A percentile compares a stretch with the other conserved stretches of the same genome.
Evolutionary conservation across 371 early-diverging fungal genomes (phyloP).

Genomic region (Coemansia sp.): DNA sequence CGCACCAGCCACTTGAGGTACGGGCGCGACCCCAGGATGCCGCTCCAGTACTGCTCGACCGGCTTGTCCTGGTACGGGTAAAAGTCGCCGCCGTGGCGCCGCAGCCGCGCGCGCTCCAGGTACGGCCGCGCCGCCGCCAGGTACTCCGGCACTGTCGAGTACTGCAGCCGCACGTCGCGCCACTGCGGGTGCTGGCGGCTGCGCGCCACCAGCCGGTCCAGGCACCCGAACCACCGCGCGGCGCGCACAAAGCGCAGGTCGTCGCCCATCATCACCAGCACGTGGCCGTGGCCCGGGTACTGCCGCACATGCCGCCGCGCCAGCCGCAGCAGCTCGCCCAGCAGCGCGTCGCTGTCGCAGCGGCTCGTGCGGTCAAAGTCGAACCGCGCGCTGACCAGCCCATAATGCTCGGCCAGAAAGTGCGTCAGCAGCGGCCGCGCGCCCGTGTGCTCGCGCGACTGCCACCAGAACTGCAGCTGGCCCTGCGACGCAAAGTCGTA

Average conservation of each 20-base stretch:
- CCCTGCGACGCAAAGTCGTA: constrained; percentile 16
- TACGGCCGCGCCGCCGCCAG: constrained; percentile 17
- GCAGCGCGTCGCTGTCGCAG: constrained; percentile 29
- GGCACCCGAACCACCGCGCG: constrained; percentile 35
- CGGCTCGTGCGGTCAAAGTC: constrained; percentile 39
- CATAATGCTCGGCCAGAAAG: constrained; percentile 46
- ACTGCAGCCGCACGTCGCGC: constrained; percentile 27
- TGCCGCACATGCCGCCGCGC: constrained; percentile 36
- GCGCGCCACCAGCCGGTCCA: constrained; percentile 29
- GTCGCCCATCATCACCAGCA: constrained; percentile 53
- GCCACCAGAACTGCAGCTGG: constrained; percentile 45
- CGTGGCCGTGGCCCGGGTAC: constrained; percentile 49
- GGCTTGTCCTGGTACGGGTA: constrained; percentile 51
- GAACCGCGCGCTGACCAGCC: constrained; percentile 24
- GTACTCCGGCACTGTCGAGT: constrained; percentile 48
- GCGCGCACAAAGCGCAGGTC: constrained; percentile 44
- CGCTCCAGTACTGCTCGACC: constrained; percentile 52
- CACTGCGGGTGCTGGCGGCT: constrained; percentile 2
- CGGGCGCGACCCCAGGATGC: constrained; percentile 44
- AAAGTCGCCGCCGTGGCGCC: constrained; percentile 36
- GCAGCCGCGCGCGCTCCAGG: not conserved
- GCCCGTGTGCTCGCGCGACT: constrained; percentile 6
- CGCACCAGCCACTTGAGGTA: constrained; percentile 44
- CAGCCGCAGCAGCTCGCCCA: constrained; percentile 24
- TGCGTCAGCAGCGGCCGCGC: constrained; percentile 31